Evolutionary conservation across 2,329 filamentous ascomycete species (phyloP).

Genomic region (Ceratocystis variospora): DNA sequence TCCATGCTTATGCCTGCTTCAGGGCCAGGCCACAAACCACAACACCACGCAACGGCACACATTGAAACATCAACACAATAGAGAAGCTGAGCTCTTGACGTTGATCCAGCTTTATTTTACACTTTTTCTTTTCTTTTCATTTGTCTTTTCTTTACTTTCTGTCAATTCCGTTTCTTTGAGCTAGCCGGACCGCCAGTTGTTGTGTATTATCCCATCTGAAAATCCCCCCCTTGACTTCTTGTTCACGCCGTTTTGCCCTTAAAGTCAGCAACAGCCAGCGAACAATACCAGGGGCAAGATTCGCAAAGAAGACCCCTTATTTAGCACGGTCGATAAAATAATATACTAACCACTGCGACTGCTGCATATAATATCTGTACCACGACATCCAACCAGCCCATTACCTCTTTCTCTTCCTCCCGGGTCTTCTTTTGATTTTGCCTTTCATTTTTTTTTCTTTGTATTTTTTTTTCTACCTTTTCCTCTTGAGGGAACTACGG

Average conservation of each 20-base stretch:
- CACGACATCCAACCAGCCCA: neutral
- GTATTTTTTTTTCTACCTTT: constrained; percentile 4
- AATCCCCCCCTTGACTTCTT: too few species aligned
- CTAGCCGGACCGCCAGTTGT: too few species aligned
- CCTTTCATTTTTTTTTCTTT: constrained; percentile 5
- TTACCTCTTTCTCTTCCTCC: neutral
- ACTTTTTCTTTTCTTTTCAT: neutral
- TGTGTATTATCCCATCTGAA: too few species aligned
- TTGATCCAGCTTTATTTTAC: neutral
- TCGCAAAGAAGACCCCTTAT: neutral
- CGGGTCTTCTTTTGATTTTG: neutral
- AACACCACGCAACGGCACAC: neutral
- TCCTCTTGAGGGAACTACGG: neutral
- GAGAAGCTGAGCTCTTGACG: neutral
- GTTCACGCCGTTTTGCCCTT: neutral
- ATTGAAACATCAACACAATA: neutral
- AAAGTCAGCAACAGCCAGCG: neutral
- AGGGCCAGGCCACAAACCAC: neutral
- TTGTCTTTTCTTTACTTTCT: neutral
- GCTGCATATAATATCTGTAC: neutral
- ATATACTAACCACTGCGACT: constrained; percentile 1
- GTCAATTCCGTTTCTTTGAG: too few species aligned
- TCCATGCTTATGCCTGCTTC: neutral
- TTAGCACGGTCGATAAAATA: constrained; percentile 1
- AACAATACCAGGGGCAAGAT: neutral